phyloP scores from a whole-genome alignment of 371 early-diverging fungal genomes.

The Mucor mucedo region DNA sequence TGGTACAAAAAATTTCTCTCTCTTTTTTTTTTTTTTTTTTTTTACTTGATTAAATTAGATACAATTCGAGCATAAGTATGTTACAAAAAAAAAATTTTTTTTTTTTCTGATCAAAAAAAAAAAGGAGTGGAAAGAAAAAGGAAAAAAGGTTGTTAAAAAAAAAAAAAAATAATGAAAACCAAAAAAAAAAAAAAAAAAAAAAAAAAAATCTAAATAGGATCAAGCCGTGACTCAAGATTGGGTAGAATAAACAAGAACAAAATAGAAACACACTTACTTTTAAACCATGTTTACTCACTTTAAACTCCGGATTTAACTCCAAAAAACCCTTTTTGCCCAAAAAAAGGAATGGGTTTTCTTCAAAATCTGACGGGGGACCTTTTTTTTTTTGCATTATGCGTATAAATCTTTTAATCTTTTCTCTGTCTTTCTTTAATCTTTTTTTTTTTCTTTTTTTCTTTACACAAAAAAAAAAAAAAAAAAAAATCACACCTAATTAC shows the following conservation, averaged over 20 bases:
- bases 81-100: constrained; percentile 1
- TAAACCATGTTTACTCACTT: too few relatives aligned
- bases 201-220: neutral
- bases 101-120: neutral
- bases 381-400: neutral
- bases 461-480: too few relatives aligned
- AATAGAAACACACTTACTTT: too few relatives aligned
- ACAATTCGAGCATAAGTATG: neutral
- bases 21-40: neutral
- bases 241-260: constrained; percentile 9
- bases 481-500: too few relatives aligned
- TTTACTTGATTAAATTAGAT: neutral
- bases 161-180: neutral
- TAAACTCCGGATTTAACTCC: too few relatives aligned
- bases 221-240: constrained; percentile 1
- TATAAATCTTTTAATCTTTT: neutral
- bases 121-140: constrained; percentile 3
- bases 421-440: neutral
- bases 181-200: neutral
- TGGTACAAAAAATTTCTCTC: neutral
- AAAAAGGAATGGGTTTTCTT: neutral
- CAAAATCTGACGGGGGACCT: neutral
- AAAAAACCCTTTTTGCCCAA: too few relatives aligned
- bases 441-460: neutral
- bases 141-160: neutral